Evolutionary conservation across 371 early-diverging fungal species (phyloP).

Genomic region (Dichotomocladium elegans): DNA sequence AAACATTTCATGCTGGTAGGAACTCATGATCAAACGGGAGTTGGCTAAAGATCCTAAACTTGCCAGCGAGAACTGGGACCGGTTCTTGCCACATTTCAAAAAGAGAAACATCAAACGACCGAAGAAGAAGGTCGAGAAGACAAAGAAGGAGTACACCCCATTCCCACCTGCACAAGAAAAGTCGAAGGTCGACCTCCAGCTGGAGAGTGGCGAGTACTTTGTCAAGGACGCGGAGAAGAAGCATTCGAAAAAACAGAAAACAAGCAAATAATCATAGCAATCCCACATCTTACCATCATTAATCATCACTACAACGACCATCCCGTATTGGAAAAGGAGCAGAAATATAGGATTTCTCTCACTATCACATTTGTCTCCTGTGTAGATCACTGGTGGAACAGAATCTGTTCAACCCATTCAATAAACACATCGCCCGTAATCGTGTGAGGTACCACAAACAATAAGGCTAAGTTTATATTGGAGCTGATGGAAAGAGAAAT

Average conservation of each 20-base stretch:
- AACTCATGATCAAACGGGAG: constrained; percentile 98
- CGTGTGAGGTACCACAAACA: too few relatives aligned
- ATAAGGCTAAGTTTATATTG: too few relatives aligned
- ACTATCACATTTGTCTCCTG: too few relatives aligned
- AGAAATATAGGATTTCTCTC: too few relatives aligned
- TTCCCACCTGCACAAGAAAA: constrained; percentile 60
- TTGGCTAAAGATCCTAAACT: constrained; percentile 95
- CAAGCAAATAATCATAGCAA: not conserved
- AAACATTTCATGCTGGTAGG: constrained; percentile 34
- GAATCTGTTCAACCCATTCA: too few relatives aligned
- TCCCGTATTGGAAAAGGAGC: too few relatives aligned
- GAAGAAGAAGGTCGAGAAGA: constrained; percentile 10
- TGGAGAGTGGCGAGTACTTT: constrained; percentile 97
- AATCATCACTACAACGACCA: too few relatives aligned
- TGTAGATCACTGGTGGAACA: too few relatives aligned
- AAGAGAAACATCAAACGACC: constrained; percentile 23
- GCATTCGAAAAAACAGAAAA: not conserved
- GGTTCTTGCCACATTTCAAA: constrained; percentile 98
- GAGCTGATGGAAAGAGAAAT: too few relatives aligned
- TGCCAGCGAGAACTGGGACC: constrained; percentile 96
- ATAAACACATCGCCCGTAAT: too few relatives aligned
- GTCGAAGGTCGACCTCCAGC: constrained; percentile 89
- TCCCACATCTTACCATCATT: not conserved
- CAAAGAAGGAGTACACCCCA: constrained; percentile 23
- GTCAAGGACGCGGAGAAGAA: constrained; percentile 32